Conservation (phyloP, 2,329 filamentous ascomycete genomes). For the Paecilomyces sp. region DNA sequence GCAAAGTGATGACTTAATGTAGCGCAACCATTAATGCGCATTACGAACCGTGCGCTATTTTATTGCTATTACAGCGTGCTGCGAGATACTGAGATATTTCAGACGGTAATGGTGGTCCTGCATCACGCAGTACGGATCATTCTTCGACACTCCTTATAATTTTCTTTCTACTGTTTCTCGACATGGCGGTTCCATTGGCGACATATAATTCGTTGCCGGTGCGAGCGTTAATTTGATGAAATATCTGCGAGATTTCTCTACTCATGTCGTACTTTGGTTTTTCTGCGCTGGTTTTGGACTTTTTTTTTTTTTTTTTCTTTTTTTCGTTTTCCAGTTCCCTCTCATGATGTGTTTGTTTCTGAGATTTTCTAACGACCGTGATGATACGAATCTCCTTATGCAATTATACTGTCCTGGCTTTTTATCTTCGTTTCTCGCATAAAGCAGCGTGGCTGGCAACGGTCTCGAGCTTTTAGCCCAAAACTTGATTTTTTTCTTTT, state of each 20-base stretch:
- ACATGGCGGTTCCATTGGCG: not conserved
- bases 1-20: not conserved
- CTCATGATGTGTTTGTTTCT: not conserved
- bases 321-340: too few relatives aligned
- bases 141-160: not conserved
- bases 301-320: not conserved
- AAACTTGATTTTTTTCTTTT: conserved; percentile 2
- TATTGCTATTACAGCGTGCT: not conserved
- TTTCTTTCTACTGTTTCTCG: not conserved
- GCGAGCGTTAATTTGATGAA: not conserved
- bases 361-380: conserved; percentile 11
- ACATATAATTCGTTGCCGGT: not conserved
- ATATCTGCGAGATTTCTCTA: not conserved
- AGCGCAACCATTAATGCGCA: not conserved
- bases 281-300: not conserved
- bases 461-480: not conserved
- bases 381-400: conserved; percentile 15
- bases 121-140: not conserved
- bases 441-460: not conserved
- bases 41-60: not conserved
- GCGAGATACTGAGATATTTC: not conserved
- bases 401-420: conserved; percentile 1
- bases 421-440: not conserved
- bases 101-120: not conserved
- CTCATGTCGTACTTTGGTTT: not conserved